A percentile compares a stretch with the other conserved stretches of the same genome.
phyloP scores from a whole-genome alignment of 306 rosid genomes.

The Rosa lucieae region DNA sequence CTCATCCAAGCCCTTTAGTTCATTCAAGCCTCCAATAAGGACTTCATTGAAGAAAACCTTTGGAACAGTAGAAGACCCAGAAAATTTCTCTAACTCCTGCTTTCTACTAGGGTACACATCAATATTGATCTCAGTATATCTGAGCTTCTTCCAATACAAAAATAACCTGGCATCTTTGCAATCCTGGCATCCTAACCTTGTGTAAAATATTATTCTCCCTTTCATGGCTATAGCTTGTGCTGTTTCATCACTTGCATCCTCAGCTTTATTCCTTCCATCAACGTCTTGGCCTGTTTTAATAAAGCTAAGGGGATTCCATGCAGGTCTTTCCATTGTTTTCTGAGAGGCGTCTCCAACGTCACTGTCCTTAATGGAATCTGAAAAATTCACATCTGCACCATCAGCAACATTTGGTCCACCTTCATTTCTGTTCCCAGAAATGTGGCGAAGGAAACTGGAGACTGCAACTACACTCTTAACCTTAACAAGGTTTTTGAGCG shows the following conservation, averaged over 20 bases:
- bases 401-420: constrained; percentile 27
- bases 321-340: constrained; percentile 50
- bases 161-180: constrained; percentile 68
- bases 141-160: constrained; percentile 62
- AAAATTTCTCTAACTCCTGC: constrained; percentile 69
- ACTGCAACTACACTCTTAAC: constrained; percentile 67
- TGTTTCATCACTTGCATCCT: constrained; percentile 32
- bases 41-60: constrained; percentile 79
- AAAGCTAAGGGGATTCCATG: constrained; percentile 76
- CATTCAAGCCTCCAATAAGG: constrained; percentile 74
- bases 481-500: constrained; percentile 74
- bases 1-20: constrained; percentile 57
- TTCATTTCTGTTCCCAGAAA: constrained; percentile 66
- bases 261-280: constrained; percentile 45
- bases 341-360: constrained; percentile 48
- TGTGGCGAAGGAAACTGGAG: constrained; percentile 66
- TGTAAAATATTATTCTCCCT: constrained; percentile 76
- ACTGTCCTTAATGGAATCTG: constrained; percentile 38
- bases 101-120: constrained; percentile 78
- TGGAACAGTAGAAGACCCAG: constrained; percentile 73
- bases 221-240: constrained; percentile 43
- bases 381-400: constrained; percentile 37
- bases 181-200: constrained; percentile 74
- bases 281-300: constrained; percentile 47
- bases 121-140: constrained; percentile 73